Conservation (phyloP, 2,329 filamentous ascomycete species). For the Neopestalotiopsis sp. region DNA sequence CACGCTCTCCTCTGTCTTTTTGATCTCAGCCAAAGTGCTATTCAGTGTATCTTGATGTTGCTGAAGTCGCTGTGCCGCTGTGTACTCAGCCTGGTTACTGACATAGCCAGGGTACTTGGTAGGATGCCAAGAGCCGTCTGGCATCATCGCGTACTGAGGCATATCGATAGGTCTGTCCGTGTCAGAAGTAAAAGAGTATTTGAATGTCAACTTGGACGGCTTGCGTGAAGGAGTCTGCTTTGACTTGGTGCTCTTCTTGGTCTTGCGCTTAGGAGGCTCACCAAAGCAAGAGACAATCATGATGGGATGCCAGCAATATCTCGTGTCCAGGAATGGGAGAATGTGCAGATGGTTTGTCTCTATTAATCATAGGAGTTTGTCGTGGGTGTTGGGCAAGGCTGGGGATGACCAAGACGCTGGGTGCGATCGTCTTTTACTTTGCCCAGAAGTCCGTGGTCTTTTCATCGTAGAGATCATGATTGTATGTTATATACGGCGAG, state of each 20-base stretch:
- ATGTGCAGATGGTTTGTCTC: background rate
- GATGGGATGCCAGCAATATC: background rate
- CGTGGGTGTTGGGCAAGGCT: too few species aligned
- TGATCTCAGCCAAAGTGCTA: conserved; percentile 4
- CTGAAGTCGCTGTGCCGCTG: background rate
- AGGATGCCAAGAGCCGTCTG: background rate
- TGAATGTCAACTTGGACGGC: background rate
- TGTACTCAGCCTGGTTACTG: background rate
- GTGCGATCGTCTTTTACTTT: background rate
- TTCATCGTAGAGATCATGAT: background rate
- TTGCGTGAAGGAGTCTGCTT: background rate
- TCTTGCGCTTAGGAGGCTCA: conserved; percentile 5
- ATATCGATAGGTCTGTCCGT: background rate
- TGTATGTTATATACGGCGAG: background rate
- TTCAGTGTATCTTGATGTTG: background rate
- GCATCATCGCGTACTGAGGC: background rate
- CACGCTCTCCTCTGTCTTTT: conserved; percentile 1
- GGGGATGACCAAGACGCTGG: too few species aligned
- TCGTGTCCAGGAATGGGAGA: background rate
- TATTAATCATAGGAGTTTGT: background rate
- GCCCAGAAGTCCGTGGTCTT: background rate
- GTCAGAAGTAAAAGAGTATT: background rate
- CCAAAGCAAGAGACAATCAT: conserved; percentile 15
- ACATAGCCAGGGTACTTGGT: background rate
- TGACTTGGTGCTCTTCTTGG: background rate